phyloP scores from a whole-genome alignment of 2,329 filamentous ascomycete genomes.

The Trichoderma atrobrunneum region DNA sequence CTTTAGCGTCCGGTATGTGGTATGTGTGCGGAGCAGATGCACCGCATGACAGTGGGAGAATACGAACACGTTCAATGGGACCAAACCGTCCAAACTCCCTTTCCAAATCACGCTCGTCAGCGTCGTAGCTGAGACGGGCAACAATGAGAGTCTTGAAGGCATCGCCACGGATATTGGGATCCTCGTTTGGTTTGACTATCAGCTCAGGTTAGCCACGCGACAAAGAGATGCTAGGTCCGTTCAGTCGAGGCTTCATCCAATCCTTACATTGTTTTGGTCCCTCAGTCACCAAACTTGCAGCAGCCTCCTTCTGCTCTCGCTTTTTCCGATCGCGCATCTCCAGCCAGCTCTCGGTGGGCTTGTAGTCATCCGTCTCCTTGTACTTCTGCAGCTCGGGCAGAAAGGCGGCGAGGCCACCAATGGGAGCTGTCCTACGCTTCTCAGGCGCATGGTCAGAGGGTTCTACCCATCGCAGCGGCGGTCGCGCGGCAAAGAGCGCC shows the following conservation, averaged over 20 bases:
- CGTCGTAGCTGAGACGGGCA: constrained; percentile 83
- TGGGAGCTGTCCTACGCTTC: constrained; percentile 70
- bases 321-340: constrained; percentile 81
- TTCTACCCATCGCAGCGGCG: constrained; percentile 84
- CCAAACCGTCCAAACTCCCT: constrained; percentile 92
- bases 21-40: background rate
- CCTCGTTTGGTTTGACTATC: constrained; percentile 75
- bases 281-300: constrained; percentile 63
- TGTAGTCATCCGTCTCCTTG: constrained; percentile 71
- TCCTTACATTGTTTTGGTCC: constrained; percentile 61
- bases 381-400: constrained; percentile 73
- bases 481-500: constrained; percentile 91
- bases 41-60: background rate
- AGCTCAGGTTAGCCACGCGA: constrained; percentile 16
- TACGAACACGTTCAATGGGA: constrained; percentile 80
- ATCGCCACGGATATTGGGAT: constrained; percentile 87
- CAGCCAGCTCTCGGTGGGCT: constrained; percentile 89
- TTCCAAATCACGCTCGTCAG: constrained; percentile 85
- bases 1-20: background rate
- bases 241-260: background rate
- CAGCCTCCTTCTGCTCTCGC: constrained; percentile 69
- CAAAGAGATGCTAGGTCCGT: background rate
- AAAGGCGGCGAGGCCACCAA: constrained; percentile 72
- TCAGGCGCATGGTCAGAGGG: constrained; percentile 80
- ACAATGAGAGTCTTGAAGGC: constrained; percentile 95